Percentiles rank a stretch among this genome's conserved stretches.
These are phyloP conservation scores for Waltergamsia citrina DNA, from an alignment of 2,329 filamentous ascomycete genomes.

Conservation along the genomic window DNA sequence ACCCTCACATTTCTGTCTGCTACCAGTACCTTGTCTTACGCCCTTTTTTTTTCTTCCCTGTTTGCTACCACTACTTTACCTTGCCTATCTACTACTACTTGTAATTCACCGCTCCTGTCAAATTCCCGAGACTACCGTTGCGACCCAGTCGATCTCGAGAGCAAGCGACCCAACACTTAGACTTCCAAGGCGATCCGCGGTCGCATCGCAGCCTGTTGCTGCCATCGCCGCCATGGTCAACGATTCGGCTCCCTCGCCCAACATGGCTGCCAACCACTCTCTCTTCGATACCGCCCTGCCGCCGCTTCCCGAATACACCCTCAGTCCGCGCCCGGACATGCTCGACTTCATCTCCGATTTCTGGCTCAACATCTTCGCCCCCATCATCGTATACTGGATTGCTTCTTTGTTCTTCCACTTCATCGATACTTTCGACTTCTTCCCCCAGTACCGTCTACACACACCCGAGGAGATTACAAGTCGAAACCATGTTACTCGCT, in stretches of 20 bases:
- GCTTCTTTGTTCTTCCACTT: constrained; percentile 80
- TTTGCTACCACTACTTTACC: too few relatives aligned
- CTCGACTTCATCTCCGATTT: constrained; percentile 74
- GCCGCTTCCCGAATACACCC: constrained; percentile 73
- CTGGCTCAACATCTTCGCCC: constrained; percentile 64
- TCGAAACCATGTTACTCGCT: constrained; percentile 77
- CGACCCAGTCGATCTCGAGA: not conserved
- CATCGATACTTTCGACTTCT: constrained; percentile 77
- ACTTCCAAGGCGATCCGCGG: not conserved
- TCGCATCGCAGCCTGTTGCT: not conserved
- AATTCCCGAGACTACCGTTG: not conserved
- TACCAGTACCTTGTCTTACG: too few relatives aligned
- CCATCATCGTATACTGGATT: constrained; percentile 80
- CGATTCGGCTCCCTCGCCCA: constrained; percentile 19
- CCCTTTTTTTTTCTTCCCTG: not conserved
- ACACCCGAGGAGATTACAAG: constrained; percentile 85
- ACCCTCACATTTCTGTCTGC: too few relatives aligned
- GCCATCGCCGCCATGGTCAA: constrained; percentile 25
- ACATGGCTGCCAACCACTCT: constrained; percentile 40
- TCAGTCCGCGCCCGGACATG: constrained; percentile 61
- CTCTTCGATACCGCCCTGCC: constrained; percentile 55
- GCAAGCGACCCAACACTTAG: not conserved
- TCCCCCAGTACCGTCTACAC: constrained; percentile 86
- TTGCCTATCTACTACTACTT: too few relatives aligned
- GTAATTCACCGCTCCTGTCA: too few relatives aligned